Conservation (phyloP, 345 rosid species). For the Pistacia integerrima region DNA sequence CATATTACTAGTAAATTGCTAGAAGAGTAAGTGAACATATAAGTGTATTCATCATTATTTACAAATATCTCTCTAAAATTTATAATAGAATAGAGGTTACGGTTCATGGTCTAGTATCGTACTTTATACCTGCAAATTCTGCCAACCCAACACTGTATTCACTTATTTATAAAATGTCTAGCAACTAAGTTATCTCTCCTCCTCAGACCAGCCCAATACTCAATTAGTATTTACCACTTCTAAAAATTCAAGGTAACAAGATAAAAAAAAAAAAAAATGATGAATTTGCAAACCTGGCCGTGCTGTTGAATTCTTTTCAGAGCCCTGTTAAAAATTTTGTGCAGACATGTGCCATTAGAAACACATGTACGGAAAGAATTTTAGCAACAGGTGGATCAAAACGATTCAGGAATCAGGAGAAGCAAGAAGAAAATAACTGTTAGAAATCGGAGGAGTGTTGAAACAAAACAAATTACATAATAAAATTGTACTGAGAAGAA, state of each 20-base stretch:
- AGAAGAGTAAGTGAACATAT: neutral
- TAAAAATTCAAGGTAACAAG: too few relatives aligned
- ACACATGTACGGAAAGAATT: too few relatives aligned
- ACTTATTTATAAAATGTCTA: neutral
- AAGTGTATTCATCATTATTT: neutral
- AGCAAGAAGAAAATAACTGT: too few relatives aligned
- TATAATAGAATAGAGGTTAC: neutral
- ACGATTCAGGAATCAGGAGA: too few relatives aligned
- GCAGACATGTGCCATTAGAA: too few relatives aligned
- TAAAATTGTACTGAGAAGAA: too few relatives aligned
- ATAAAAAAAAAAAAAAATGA: too few relatives aligned
- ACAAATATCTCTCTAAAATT: neutral
- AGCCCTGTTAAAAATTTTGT: too few relatives aligned
- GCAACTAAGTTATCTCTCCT: slow-evolving; percentile 2
- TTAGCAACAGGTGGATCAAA: too few relatives aligned
- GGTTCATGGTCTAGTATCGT: neutral
- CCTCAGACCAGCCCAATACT: neutral
- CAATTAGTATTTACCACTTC: neutral
- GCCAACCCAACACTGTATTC: neutral
- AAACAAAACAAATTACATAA: too few relatives aligned
- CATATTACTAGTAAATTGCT: neutral
- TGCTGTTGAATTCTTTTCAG: too few relatives aligned
- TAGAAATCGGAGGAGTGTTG: too few relatives aligned
- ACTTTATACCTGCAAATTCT: neutral
- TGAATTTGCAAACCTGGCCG: neutral